These are phyloP conservation scores for Diaporthe citri DNA, from an alignment of 2,329 filamentous ascomycete genomes.

Conservation along the genomic window DNA sequence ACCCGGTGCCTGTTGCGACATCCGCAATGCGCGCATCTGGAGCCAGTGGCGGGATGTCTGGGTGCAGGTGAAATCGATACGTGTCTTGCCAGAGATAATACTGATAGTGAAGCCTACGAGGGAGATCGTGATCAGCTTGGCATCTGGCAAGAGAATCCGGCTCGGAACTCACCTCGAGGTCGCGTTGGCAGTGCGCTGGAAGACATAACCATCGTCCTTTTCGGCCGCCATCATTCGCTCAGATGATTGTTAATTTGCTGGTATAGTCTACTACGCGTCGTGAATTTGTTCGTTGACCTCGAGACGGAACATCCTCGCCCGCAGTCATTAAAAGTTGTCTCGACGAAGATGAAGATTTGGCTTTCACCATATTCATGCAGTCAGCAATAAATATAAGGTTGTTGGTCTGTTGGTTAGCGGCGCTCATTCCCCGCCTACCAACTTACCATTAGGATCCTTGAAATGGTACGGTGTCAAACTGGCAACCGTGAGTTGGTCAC, in stretches of 20 bases:
- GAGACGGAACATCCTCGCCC: no score
- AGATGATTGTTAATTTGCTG: no score
- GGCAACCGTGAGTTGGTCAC: no score
- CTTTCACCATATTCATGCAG: neutral
- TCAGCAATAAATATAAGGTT: neutral
- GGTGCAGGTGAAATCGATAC: neutral
- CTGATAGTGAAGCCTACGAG: constrained; percentile 5
- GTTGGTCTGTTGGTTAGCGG: no score
- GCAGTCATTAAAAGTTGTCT: neutral
- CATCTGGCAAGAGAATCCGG: neutral
- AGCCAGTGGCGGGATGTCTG: neutral
- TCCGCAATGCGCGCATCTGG: constrained; percentile 7
- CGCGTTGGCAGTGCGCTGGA: constrained; percentile 1
- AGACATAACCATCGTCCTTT: neutral
- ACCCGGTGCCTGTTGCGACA: constrained; percentile 15
- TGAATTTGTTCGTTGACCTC: neutral
- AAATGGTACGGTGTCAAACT: no score
- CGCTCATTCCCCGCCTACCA: no score
- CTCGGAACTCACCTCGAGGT: neutral
- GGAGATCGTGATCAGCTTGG: neutral
- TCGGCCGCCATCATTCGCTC: neutral
- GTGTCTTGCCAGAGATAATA: constrained; percentile 22
- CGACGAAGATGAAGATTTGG: neutral
- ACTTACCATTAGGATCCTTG: no score
- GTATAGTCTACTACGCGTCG: neutral